Percentiles rank a stretch among this genome's conserved stretches.
phyloP scores from a whole-genome alignment of 2,329 filamentous ascomycete species.

The Aspergillus sojae region DNA sequence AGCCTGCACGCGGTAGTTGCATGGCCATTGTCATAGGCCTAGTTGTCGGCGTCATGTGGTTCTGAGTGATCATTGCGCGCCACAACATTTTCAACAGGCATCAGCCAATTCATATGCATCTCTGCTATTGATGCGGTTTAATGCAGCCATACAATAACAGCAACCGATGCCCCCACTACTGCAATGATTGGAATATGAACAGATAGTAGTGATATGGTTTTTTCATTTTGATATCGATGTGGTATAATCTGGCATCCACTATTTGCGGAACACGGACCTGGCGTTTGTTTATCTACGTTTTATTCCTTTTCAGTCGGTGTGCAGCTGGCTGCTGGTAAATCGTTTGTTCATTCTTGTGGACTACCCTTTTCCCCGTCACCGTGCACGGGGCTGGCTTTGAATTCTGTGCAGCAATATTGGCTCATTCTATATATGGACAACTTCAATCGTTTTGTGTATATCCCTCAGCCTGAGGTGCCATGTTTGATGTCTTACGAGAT shows the following conservation, averaged over 20 bases:
- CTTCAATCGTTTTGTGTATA: slow-evolving; percentile 7
- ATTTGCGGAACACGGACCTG: neutral
- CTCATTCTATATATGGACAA: slow-evolving; percentile 1
- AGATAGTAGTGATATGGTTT: neutral
- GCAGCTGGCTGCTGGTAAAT: neutral
- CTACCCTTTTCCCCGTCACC: neutral
- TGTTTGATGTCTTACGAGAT: slow-evolving; percentile 11
- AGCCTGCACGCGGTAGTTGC: slow-evolving; percentile 36
- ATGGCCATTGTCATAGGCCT: slow-evolving; percentile 42
- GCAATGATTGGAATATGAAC: neutral
- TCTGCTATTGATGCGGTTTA: neutral
- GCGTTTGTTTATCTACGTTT: neutral
- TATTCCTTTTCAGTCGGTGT: neutral
- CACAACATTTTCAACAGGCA: neutral
- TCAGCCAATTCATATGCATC: neutral
- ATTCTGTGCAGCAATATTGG: slow-evolving; percentile 10
- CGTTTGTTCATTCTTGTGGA: slow-evolving; percentile 8
- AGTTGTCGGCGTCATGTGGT: slow-evolving; percentile 42
- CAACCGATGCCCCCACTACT: neutral
- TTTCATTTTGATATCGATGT: neutral
- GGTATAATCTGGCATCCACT: neutral
- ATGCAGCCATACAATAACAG: neutral
- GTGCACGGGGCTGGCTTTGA: slow-evolving; percentile 10
- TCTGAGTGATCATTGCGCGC: slow-evolving; percentile 21
- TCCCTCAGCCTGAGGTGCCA: slow-evolving; percentile 2